Evolutionary conservation across 2,329 filamentous ascomycete genomes (phyloP).

Genomic region (Bimuria novae-zelandiae): DNA sequence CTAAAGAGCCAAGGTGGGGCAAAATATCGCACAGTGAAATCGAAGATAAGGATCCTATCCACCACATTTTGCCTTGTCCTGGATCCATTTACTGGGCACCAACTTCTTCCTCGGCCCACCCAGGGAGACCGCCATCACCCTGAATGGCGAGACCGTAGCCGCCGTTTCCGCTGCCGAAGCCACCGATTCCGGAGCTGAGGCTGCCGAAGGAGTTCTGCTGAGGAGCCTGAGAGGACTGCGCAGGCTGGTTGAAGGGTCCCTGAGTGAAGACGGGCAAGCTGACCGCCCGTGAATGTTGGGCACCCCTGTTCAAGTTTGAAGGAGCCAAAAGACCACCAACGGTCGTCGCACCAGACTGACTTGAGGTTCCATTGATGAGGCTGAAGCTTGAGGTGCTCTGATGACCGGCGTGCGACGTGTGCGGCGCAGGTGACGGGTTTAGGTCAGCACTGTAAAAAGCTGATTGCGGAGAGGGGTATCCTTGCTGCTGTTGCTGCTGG

Average conservation of each 20-base stretch:
- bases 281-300: conserved; percentile 78
- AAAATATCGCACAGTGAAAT: conserved; percentile 42
- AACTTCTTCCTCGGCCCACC: conserved; percentile 68
- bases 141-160: conserved; percentile 65
- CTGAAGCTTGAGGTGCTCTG: conserved; percentile 57
- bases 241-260: conserved; percentile 56
- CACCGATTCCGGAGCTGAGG: conserved; percentile 62
- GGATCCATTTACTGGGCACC: conserved; percentile 53
- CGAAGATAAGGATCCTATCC: conserved; percentile 19
- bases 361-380: conserved; percentile 50
- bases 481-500: conserved; percentile 61
- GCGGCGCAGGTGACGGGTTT: conserved; percentile 65
- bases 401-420: conserved; percentile 63
- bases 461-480: conserved; percentile 75
- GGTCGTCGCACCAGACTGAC: conserved; percentile 63
- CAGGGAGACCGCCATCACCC: conserved; percentile 61
- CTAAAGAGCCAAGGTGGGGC: conserved; percentile 5
- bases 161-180: conserved; percentile 57
- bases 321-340: conserved; percentile 79
- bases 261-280: conserved; percentile 78
- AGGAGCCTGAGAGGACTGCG: conserved; percentile 43
- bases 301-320: conserved; percentile 62
- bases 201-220: conserved; percentile 60
- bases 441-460: conserved; percentile 74
- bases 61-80: neutral